phyloP scores from a whole-genome alignment of 2,329 filamentous ascomycete genomes.

The Cladobotryum mycophilum region DNA sequence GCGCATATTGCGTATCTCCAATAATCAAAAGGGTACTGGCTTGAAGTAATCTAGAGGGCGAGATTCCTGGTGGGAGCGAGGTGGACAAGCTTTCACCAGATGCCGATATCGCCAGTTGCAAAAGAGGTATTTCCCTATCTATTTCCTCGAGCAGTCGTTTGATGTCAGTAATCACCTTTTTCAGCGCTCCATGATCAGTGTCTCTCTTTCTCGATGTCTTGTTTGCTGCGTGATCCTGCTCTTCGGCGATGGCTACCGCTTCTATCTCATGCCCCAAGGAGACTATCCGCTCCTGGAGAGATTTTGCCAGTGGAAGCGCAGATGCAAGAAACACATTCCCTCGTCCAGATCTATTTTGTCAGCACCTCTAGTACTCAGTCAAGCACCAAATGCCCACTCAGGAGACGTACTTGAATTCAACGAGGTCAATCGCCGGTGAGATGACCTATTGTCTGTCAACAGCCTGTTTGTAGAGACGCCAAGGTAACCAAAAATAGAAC shows the following conservation, averaged over 20 bases:
- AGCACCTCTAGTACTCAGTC: not conserved
- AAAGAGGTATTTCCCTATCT: slow-evolving; percentile 82
- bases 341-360: slow-evolving; percentile 38
- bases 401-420: slow-evolving; percentile 69
- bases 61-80: slow-evolving; percentile 72
- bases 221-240: slow-evolving; percentile 35
- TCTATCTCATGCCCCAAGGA: slow-evolving; percentile 69
- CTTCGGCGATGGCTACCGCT: slow-evolving; percentile 58
- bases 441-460: slow-evolving; percentile 55
- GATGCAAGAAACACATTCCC: slow-evolving; percentile 66
- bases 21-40: slow-evolving; percentile 86
- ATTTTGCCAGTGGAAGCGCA: slow-evolving; percentile 74
- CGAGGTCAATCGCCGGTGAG: slow-evolving; percentile 84
- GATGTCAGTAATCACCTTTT: slow-evolving; percentile 67
- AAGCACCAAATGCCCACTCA: slow-evolving; percentile 3
- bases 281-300: slow-evolving; percentile 77
- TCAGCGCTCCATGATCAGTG: slow-evolving; percentile 53
- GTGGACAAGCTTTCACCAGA: slow-evolving; percentile 84
- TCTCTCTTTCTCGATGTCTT: slow-evolving; percentile 29
- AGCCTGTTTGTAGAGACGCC: not conserved
- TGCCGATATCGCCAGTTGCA: slow-evolving; percentile 90
- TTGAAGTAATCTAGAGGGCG: slow-evolving; percentile 83
- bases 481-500: not conserved
- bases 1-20: slow-evolving; percentile 76
- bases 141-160: slow-evolving; percentile 69